Percentiles rank a stretch among this genome's conserved stretches.
Conservation (phyloP, 2,329 filamentous ascomycete species). For the Sporothrix brunneoviolacea region DNA sequence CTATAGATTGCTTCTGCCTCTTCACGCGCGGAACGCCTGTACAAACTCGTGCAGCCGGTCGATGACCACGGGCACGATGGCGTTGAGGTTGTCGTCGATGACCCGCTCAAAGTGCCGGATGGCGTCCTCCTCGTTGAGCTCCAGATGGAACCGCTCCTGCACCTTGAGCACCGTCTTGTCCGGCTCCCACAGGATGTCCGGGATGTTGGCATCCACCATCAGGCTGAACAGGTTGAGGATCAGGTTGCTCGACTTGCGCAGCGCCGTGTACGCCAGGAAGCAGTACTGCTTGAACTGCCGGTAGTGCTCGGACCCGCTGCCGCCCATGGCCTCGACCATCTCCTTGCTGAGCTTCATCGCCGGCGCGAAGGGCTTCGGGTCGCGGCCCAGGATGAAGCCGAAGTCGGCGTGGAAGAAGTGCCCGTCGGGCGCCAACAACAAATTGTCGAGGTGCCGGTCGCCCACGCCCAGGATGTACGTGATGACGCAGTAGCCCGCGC, state of each 20-base stretch:
- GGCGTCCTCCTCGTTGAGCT: conserved; percentile 87
- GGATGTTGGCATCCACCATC: conserved; percentile 97
- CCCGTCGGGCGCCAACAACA: conserved; percentile 80
- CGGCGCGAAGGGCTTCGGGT: conserved; percentile 94
- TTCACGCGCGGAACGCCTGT: conserved; percentile 74
- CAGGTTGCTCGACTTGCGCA: conserved; percentile 82
- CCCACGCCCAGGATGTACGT: conserved; percentile 96
- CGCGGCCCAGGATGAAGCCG: conserved; percentile 92
- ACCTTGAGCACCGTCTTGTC: conserved; percentile 95
- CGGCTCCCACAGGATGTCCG: conserved; percentile 84
- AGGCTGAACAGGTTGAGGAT: conserved; percentile 93
- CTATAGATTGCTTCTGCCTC: no score
- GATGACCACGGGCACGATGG: conserved; percentile 87
- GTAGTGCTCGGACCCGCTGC: conserved; percentile 72
- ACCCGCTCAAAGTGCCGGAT: conserved; percentile 80
- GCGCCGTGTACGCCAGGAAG: conserved; percentile 85
- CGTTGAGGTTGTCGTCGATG: conserved; percentile 85
- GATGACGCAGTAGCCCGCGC: conserved; percentile 96
- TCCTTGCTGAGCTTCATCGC: conserved; percentile 96
- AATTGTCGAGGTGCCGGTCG: conserved; percentile 91
- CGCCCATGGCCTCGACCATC: conserved; percentile 99
- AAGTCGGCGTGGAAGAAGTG: conserved; percentile 99
- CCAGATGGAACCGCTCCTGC: conserved; percentile 86
- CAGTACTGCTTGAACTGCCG: conserved; percentile 90
- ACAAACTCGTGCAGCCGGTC: conserved; percentile 91